Base-by-base conservation (phyloP, 331 rosid genomes). In the Phaseolus coccineus region DNA sequence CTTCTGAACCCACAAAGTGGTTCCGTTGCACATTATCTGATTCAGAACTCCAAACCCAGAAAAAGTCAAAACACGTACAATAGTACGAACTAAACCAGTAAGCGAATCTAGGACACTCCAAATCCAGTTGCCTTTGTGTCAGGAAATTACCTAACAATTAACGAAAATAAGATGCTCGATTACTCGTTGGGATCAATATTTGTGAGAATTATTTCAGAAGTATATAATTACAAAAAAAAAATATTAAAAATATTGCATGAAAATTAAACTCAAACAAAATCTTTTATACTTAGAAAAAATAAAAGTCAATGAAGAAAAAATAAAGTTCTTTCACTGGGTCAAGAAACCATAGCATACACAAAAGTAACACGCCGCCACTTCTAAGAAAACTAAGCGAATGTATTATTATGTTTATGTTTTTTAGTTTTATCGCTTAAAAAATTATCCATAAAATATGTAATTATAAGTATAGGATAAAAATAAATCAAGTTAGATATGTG, bases 21-120 rank as follows among this genome's bases (percentile, higher is more conserved):
- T 72, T 67, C 78, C 91, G 76, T 76, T 91, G 90, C 94, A 88
- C 89, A 73, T 74, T 87, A 40, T 15, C 87, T 85, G 61, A 13
- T 15, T 33, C 47, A 73, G 42, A 73, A 37, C 22, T 77, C 55
- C 83, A 22, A 63, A 55, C 3, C 8, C 78, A 74, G 51, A 55
- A 37, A 28, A 85, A 84, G 81, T 87, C 89, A 77, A 82, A 74
- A 27, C 33, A 24, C 44, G 22, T 12, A 13, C 5, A 15, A 9
- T 3, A 33, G 4, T 31, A 33, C 6, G 1, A n/a, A 37, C 71
- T 30, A n/a, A 65, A 65, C 70, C 44, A 39, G 12, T 3, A 63
- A 35, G 5, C 47, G 48, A 33, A 63, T 63, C 69, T 63, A 63
- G 69, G 69, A 33, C 69, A 61, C 68, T 61, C 68, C 67, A 30